Evolutionary conservation across 805 yeast species (phyloP).

Genomic region (Cyberlindnera samutprakarnensis): DNA sequence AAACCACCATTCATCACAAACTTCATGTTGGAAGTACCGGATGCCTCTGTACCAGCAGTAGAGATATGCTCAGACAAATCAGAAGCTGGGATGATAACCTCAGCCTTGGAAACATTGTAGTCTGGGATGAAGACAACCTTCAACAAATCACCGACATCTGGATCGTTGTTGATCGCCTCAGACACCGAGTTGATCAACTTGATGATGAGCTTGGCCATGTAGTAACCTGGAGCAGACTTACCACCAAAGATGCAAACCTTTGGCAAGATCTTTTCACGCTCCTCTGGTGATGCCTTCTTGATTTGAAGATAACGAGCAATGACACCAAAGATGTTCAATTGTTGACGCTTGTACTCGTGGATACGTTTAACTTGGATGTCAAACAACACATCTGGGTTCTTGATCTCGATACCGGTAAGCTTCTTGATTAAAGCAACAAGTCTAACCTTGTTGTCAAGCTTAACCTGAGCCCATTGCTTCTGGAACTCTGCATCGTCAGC

Average conservation of each 20-base stretch:
- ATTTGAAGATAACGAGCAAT: slow-evolving; percentile 75
- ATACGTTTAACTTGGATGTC: slow-evolving; percentile 93
- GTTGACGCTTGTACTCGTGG: slow-evolving; percentile 95
- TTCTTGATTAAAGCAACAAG: slow-evolving; percentile 61
- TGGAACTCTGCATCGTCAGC: slow-evolving; percentile 66
- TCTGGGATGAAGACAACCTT: slow-evolving; percentile 89
- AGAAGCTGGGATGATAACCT: slow-evolving; percentile 81
- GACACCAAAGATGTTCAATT: slow-evolving; percentile 83
- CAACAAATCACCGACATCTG: slow-evolving; percentile 64
- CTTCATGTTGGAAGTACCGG: slow-evolving; percentile 95
- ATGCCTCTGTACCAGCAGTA: slow-evolving; percentile 96
- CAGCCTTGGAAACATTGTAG: slow-evolving; percentile 91
- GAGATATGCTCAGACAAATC: slow-evolving; percentile 92
- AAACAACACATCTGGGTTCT: slow-evolving; percentile 68
- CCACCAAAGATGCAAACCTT: slow-evolving; percentile 86
- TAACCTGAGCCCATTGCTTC: slow-evolving; percentile 62
- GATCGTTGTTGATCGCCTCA: slow-evolving; percentile 71
- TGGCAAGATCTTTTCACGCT: slow-evolving; percentile 55
- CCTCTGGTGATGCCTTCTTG: slow-evolving; percentile 57
- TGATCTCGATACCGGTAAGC: slow-evolving; percentile 47
- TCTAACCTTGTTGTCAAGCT: slow-evolving; percentile 58
- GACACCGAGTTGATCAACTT: slow-evolving; percentile 79
- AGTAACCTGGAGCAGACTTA: slow-evolving; percentile 96
- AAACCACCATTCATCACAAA: slow-evolving; percentile 91
- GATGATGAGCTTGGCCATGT: slow-evolving; percentile 87